phyloP scores from a whole-genome alignment of 768 basidiomycete species.

The Boletus pseudopeckii region DNA sequence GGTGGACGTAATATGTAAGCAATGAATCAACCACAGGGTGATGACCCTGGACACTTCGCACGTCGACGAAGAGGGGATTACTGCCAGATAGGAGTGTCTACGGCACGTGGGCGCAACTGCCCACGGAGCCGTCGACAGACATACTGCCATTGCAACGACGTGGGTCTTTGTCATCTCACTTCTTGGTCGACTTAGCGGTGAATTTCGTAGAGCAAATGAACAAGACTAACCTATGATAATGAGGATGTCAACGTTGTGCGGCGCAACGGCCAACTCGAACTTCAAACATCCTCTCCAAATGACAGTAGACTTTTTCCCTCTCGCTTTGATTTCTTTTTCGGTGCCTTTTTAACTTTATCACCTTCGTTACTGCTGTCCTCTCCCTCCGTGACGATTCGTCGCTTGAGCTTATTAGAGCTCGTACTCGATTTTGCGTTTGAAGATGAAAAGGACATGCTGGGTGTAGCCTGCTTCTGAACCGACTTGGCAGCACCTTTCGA shows the following conservation, averaged over 20 bases:
- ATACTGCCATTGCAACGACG: neutral
- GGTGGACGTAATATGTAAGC: constrained; percentile 11
- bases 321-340: constrained; percentile 58
- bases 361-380: constrained; percentile 28
- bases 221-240: constrained; percentile 4
- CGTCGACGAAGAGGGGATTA: neutral
- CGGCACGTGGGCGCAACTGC: neutral
- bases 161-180: neutral
- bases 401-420: constrained; percentile 29
- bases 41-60: constrained; percentile 6
- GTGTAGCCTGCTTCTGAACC: constrained; percentile 10
- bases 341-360: constrained; percentile 21
- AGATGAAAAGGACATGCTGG: constrained; percentile 41
- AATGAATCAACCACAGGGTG: neutral
- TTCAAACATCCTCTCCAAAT: constrained; percentile 33
- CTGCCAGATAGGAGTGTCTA: neutral
- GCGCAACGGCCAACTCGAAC: neutral
- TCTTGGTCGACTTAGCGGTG: neutral
- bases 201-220: neutral
- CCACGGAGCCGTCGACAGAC: neutral
- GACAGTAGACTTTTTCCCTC: constrained; percentile 38
- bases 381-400: constrained; percentile 35
- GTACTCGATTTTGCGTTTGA: constrained; percentile 23
- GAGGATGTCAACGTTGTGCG: neutral
- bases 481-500: constrained; percentile 21